Base-by-base conservation (phyloP, 2,329 filamentous ascomycete genomes). In the Sporothrix mexicana region DNA sequence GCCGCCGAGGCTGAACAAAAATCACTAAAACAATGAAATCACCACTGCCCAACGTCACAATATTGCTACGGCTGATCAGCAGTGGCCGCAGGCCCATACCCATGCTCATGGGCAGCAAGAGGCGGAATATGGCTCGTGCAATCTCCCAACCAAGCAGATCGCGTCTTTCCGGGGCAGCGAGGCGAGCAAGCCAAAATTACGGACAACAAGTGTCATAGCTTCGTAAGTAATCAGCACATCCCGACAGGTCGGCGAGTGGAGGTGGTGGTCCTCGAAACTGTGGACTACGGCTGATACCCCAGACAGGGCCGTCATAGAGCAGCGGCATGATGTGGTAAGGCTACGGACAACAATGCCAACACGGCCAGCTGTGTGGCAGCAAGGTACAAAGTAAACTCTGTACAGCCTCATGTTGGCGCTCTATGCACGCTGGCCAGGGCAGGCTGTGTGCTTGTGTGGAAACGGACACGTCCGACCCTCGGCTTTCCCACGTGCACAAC, bases 31-130 rank as follows among this genome's bases (percentile, higher is more conserved):
- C 17, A 5, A 6, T 10, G 30, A 36, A 36, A 36, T 2, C 6
- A 25, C 47, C 47, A 15, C 68, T 30, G 43, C 23, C 57, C 70
- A 57, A 15, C 61, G 70, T 67, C 41, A 49, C 61, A 67, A 47
- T 71, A 64, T 64, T 71, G 57, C 57, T 64, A 41, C 53, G 69
- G 55, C 69, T 61, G 69, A 61, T 62, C 69, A 36, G 51, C 47
- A 61, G 15, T 17, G 20, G 25, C 41, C 61, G 45, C 30, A 15
- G 12, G 36, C 36, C 30, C 59, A 20, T 20, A 8, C 7, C 17
- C 12, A 51, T 15, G 20, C 23, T 55, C 51, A 20, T 12, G 51
- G 20, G 51, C 57, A 49, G 47, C 51, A 49, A 25, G 36, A n/a
- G 13, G 23, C 64, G 8, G 45, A 30, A 55, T 41, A 17, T 55